phyloP scores from a whole-genome alignment of 139 green algal species.

The Tetratostichococcus sp. region DNA sequence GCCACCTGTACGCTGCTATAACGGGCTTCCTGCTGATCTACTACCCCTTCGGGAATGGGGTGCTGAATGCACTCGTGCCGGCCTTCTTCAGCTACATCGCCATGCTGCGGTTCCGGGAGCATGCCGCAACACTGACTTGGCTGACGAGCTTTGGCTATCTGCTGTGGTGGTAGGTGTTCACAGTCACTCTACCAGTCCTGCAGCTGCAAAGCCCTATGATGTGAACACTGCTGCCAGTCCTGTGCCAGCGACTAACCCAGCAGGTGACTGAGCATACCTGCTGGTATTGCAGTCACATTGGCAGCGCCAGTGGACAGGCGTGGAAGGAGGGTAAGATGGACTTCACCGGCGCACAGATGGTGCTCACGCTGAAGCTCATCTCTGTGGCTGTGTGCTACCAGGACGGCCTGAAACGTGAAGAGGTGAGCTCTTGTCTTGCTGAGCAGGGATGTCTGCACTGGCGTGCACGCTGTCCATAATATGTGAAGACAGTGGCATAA shows the following conservation, averaged over 20 bases:
- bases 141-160: slow-evolving; percentile 71
- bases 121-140: slow-evolving; percentile 62
- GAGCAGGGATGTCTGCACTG: too few species aligned
- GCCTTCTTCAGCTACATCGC: slow-evolving; percentile 50
- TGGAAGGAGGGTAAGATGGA: slow-evolving; percentile 80
- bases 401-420: slow-evolving; percentile 22
- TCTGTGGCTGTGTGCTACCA: slow-evolving; percentile 53
- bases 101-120: slow-evolving; percentile 48
- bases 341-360: slow-evolving; percentile 79
- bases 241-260: too few species aligned
- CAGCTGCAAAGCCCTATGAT: too few species aligned
- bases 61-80: slow-evolving; percentile 49
- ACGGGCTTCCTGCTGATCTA: slow-evolving; percentile 64
- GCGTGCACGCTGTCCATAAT: too few species aligned
- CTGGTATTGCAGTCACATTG: slow-evolving; percentile 55
- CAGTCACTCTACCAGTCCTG: neutral
- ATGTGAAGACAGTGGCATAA: too few species aligned
- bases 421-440: slow-evolving; percentile 15
- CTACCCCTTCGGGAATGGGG: slow-evolving; percentile 73
- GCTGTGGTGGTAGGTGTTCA: slow-evolving; percentile 33
- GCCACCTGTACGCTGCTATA: slow-evolving; percentile 58
- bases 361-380: slow-evolving; percentile 82
- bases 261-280: neutral
- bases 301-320: slow-evolving; percentile 58
- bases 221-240: too few species aligned